These are phyloP conservation scores for Globisporangium spiculum DNA, from an alignment of 352 stramenopile genomes.

Conservation along the genomic window DNA sequence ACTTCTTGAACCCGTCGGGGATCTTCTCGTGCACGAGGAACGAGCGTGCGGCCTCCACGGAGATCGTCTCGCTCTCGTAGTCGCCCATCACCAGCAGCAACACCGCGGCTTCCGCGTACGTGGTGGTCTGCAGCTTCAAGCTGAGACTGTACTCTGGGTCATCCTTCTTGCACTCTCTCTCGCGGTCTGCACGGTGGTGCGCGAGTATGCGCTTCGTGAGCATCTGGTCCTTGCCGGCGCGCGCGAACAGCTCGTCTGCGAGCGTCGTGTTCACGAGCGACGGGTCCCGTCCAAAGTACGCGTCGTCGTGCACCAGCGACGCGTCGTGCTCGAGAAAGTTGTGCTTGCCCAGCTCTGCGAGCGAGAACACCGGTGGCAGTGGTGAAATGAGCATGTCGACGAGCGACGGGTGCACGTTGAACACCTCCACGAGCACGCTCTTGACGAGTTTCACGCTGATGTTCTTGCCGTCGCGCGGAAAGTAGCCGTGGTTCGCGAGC, in stretches of 20 bases:
- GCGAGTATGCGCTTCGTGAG: slow-evolving; percentile 40
- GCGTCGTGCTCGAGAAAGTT: slow-evolving; percentile 72
- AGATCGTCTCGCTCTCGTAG: slow-evolving; percentile 32
- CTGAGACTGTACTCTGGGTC: slow-evolving; percentile 46
- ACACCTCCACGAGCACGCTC: slow-evolving; percentile 40
- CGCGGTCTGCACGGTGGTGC: slow-evolving; percentile 45
- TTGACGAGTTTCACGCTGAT: slow-evolving; percentile 40
- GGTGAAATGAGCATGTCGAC: slow-evolving; percentile 28
- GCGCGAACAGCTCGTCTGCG: slow-evolving; percentile 31
- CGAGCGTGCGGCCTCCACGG: slow-evolving; percentile 33
- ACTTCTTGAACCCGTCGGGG: slow-evolving; percentile 36
- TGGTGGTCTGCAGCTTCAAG: slow-evolving; percentile 27
- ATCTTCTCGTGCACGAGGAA: slow-evolving; percentile 56
- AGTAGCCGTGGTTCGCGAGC: slow-evolving; percentile 67
- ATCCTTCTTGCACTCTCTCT: slow-evolving; percentile 32
- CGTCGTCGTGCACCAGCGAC: slow-evolving; percentile 63
- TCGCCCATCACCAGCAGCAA: slow-evolving; percentile 52
- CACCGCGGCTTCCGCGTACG: slow-evolving; percentile 48
- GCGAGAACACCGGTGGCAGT: slow-evolving; percentile 39
- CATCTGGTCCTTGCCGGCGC: slow-evolving; percentile 20
- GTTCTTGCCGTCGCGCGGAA: slow-evolving; percentile 57
- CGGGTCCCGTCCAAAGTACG: slow-evolving; percentile 40
- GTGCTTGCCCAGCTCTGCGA: slow-evolving; percentile 54
- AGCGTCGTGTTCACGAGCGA: slow-evolving; percentile 45
- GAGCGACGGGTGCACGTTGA: slow-evolving; percentile 40